Base-by-base conservation (phyloP, 1,284 basidiomycete genomes). In the Cryptococcus maquisensis region DNA sequence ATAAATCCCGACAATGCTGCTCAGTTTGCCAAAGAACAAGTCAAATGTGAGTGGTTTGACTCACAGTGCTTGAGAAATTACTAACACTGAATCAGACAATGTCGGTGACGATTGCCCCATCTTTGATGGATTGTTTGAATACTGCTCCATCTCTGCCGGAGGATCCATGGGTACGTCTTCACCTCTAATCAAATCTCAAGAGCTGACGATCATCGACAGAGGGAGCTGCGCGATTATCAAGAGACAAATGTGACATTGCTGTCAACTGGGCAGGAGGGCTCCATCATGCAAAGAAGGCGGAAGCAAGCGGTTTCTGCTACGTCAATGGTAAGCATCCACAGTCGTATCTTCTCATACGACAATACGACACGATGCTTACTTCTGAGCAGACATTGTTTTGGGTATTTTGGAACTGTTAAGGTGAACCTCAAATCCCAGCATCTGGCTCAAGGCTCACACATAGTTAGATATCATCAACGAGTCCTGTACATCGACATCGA, bases 401-500 rank as follows among this genome's bases (percentile, higher is more conserved):
- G 96, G 95, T 6, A 96, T 98, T 57, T 81, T 99, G 28, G 96
- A 99, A 71, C 81, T 99, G 10, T 79, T 97, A 45, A 81, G 91
- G 86, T 90, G 66, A 56, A 78, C 49, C 50, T 20, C n/a, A 15
- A 21, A 36, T 35, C 23, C 23, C 3, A 41, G 4, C 18, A 28
- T 28, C 18, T 41, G 5, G 21, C 21, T 39, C 13, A 18, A 20
- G 52, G 39, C 24, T 51, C 15, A 44, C 40, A 4, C 2, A 5
- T 15, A 10, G 2, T 13, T 13, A 67, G 93, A 62, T 98, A 98
- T 74, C 94, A 98, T 70, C 84, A 85, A 20, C 84, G 96, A 37
- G 96, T 99, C 5, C 80, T 99, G 26, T 99, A 99, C 77, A 93
- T 99, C 66, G 96, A 99, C 71, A 96, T 98, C 59, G 96, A 99